Evolutionary conservation across 345 rosid genomes (phyloP).

Genomic region (Citrus australasica): DNA sequence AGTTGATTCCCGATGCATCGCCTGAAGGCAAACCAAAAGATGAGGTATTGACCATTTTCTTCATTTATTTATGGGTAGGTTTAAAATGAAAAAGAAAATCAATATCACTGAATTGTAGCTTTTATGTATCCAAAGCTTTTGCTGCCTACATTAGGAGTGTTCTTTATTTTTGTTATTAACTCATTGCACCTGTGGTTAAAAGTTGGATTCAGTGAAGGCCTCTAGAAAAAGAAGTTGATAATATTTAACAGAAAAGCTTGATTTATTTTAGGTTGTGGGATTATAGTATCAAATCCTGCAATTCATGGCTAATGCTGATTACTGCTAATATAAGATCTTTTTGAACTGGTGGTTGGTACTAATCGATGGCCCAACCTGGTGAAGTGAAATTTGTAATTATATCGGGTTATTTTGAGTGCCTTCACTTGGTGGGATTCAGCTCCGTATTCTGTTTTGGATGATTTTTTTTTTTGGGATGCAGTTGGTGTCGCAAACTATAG

Average conservation of each 20-base stretch:
- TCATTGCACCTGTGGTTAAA: background rate
- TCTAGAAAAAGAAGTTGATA: background rate
- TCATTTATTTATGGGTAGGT: background rate
- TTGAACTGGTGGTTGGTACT: background rate
- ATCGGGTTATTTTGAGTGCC: background rate
- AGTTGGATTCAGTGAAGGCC: background rate
- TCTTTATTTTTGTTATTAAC: background rate
- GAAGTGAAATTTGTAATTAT: background rate
- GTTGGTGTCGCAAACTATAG: too few relatives aligned
- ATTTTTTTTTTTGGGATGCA: too few relatives aligned
- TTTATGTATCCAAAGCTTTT: background rate
- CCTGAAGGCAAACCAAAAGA: conserved; percentile 95
- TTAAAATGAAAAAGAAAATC: background rate
- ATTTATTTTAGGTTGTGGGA: background rate
- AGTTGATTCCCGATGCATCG: conserved; percentile 79
- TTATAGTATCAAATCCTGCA: background rate
- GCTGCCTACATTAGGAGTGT: background rate
- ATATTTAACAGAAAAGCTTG: background rate
- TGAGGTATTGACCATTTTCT: conserved; percentile 45
- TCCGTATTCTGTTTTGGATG: too few relatives aligned
- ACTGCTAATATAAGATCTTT: background rate
- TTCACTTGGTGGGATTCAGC: too few relatives aligned
- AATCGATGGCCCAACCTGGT: background rate
- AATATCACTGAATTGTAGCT: background rate
- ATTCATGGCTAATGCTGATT: background rate